Evolutionary conservation across 108 stramenopile species (phyloP), one percentile per base, ranked within the genome.

Genomic region (Aurantiochytrium sp.): DNA sequence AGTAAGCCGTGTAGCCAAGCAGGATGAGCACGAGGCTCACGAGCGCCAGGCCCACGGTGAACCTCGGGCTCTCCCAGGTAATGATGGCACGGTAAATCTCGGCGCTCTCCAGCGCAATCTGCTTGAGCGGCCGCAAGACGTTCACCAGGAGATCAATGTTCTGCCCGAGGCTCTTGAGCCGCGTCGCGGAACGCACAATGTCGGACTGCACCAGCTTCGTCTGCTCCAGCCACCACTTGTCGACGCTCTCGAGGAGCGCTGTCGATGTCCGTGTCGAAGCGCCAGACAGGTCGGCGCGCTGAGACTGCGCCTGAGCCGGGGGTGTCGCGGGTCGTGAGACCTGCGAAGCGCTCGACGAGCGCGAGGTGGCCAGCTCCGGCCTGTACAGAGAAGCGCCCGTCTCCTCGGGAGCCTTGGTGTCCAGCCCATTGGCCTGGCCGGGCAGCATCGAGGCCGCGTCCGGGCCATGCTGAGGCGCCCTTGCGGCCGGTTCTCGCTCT

Each of bases 211-310:
- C 6, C 6, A 48, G 73, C 39, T 48, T 81, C 24, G 45, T 81
- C 6, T 48, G 45, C 24, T 81, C 73, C 17, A 81, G 73, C 73
- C 73, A 81, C 73, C 73, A 81, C 39, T 81, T 48, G 45, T 81
- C 73, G 2, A 65, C 59, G 19, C 59, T 65, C 24, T 65, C 59
- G 59, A 65, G 59, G 15, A 65, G 19, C 8, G 24, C 59, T 15
- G 59, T 30, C 27, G 59, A 65, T 27, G 59, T 65, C 0, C 59
- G 27, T 19, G 59, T 34, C 19, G 59, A 65, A 24, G n/a, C n/a
- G n/a, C 19, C 27, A 1, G 34, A 65, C 59, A 3, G 19, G 1
- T 34, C 59, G 19, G 27, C 15, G 15, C 22, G 12, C 21, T 12
- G 17, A 54, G 21, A 12, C 53, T n/a, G n/a, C n/a, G n/a, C n/a